These are phyloP conservation scores for Taphrina deformans DNA, from an alignment of 1,139 yeast genomes.

Conservation along the genomic window DNA sequence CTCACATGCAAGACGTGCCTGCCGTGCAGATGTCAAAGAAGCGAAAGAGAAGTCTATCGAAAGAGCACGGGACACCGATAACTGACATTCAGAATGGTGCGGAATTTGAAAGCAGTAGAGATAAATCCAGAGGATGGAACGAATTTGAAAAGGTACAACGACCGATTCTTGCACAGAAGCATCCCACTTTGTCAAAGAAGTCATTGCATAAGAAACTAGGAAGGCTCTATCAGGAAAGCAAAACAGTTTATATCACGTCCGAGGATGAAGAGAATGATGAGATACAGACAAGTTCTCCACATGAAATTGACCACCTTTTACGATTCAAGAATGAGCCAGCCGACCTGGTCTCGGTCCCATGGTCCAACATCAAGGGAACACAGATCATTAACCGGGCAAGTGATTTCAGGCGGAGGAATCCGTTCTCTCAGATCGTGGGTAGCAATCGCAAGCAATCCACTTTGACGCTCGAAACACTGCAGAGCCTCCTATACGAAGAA, in stretches of 20 bases:
- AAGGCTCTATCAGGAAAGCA: conserved; percentile 2
- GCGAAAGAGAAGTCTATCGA: background rate
- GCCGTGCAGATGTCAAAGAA: background rate
- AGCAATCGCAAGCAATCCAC: background rate
- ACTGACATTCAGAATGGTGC: background rate
- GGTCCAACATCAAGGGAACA: background rate
- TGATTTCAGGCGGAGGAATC: background rate
- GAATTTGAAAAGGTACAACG: conserved; percentile 1
- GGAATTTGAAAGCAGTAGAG: background rate
- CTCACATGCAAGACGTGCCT: background rate
- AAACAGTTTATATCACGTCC: background rate
- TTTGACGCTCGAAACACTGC: background rate
- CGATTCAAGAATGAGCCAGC: background rate
- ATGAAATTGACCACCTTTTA: background rate
- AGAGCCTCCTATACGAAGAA: background rate
- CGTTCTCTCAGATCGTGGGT: background rate
- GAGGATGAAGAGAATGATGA: background rate
- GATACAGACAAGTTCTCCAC: background rate
- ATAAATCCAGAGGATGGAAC: background rate
- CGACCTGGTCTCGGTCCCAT: background rate
- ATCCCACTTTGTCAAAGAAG: background rate
- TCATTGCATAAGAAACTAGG: background rate
- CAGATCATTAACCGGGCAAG: background rate
- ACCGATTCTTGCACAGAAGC: background rate
- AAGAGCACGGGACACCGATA: too few relatives aligned